Evolutionary conservation across 2,329 filamentous ascomycete genomes (phyloP).

Genomic region (Pseudogymnoascus sp.): DNA sequence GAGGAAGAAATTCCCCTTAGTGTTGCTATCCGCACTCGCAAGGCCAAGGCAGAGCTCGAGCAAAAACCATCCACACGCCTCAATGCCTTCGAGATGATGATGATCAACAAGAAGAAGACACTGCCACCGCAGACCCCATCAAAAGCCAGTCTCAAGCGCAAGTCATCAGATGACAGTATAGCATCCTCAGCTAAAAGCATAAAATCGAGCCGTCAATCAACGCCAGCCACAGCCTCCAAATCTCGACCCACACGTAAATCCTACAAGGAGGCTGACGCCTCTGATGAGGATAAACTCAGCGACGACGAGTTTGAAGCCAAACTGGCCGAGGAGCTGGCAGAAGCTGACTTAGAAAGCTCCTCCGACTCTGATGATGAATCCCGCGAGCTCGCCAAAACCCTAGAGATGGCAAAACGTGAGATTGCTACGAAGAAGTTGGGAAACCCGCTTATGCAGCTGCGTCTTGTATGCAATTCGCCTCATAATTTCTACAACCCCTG

Average conservation of each 20-base stretch:
- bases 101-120: constrained; percentile 18
- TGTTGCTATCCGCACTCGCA: constrained; percentile 20
- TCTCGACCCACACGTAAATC: constrained; percentile 40
- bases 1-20: constrained; percentile 24
- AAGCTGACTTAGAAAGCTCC: constrained; percentile 32
- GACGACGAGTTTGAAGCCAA: constrained; percentile 80
- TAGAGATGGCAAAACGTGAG: constrained; percentile 77
- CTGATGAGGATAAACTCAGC: constrained; percentile 58
- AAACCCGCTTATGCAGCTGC: constrained; percentile 86
- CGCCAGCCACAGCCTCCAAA: constrained; percentile 49
- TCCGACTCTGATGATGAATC: constrained; percentile 43
- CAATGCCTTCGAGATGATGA: constrained; percentile 43
- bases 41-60: constrained; percentile 17
- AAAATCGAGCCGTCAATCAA: constrained; percentile 68
- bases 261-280: constrained; percentile 51
- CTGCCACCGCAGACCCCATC: constrained; percentile 10
- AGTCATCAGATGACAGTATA: constrained; percentile 34
- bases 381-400: constrained; percentile 55
- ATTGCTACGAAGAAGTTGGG: constrained; percentile 87
- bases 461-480: constrained; percentile 85
- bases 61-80: constrained; percentile 17
- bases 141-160: constrained; percentile 50
- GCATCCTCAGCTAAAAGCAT: constrained; percentile 57
- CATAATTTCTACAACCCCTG: constrained; percentile 98
- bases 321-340: constrained; percentile 55